Evolutionary conservation across 2,329 filamentous ascomycete genomes (phyloP).

Genomic region (Coniochaeta sp.): DNA sequence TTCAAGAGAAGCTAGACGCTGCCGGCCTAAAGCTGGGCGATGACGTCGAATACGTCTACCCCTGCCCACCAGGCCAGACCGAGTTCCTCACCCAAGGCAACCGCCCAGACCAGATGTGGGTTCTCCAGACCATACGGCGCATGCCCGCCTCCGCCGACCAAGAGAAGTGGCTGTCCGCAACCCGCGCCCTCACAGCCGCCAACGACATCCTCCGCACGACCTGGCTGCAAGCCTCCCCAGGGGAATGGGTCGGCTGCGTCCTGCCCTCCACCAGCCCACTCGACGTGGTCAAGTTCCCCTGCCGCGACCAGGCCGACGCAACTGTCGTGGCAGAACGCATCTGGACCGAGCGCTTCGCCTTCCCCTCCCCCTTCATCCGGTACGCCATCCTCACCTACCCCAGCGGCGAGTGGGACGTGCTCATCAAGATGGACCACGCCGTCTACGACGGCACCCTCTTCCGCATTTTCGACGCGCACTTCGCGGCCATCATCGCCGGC

Average conservation of each 20-base stretch:
- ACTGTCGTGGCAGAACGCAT: constrained; percentile 13
- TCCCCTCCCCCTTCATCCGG: constrained; percentile 25
- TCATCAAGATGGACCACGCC: constrained; percentile 26
- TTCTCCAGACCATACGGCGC: constrained; percentile 16
- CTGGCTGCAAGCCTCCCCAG: constrained; percentile 9
- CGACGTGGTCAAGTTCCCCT: not conserved
- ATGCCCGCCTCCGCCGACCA: constrained; percentile 11
- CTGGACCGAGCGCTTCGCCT: constrained; percentile 19
- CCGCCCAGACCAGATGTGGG: constrained; percentile 15
- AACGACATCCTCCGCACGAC: constrained; percentile 19
- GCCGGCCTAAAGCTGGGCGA: constrained; percentile 5
- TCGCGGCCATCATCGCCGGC: constrained; percentile 16
- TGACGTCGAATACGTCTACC: constrained; percentile 18
- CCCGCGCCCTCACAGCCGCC: constrained; percentile 9
- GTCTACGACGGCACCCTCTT: constrained; percentile 28
- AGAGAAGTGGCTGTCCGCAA: constrained; percentile 13
- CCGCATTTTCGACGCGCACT: constrained; percentile 27
- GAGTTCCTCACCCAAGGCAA: constrained; percentile 20
- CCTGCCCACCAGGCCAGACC: constrained; percentile 20
- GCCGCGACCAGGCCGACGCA: not conserved
- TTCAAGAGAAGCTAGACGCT: not conserved
- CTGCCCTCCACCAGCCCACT: constrained; percentile 14
- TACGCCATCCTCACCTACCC: constrained; percentile 21
- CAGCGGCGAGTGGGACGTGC: constrained; percentile 17
- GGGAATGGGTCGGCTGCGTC: constrained; percentile 15